Evolutionary conservation across 2,329 filamentous ascomycete genomes (phyloP).

Genomic region (Apiospora saccharicola): DNA sequence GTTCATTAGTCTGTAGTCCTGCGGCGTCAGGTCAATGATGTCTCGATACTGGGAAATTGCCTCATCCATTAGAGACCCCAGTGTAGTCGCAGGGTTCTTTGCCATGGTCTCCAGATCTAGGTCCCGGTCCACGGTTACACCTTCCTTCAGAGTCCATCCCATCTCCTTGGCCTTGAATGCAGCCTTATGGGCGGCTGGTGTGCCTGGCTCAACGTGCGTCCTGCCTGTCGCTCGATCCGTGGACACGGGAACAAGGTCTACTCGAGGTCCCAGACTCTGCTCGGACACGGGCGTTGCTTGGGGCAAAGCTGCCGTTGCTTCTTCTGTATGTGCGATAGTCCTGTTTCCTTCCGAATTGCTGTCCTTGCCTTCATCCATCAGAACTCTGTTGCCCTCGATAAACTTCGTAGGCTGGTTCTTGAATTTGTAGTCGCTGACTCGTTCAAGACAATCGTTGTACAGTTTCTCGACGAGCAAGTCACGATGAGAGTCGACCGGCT

Average conservation of each 20-base stretch:
- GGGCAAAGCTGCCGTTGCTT: constrained; percentile 68
- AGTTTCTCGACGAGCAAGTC: constrained; percentile 89
- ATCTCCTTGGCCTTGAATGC: constrained; percentile 79
- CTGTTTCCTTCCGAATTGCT: constrained; percentile 72
- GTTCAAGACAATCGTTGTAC: constrained; percentile 93
- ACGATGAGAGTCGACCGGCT: constrained; percentile 76
- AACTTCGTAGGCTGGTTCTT: constrained; percentile 74
- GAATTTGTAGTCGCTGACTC: constrained; percentile 89
- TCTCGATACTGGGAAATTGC: constrained; percentile 88
- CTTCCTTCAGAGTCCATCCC: constrained; percentile 80
- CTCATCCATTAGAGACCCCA: constrained; percentile 91
- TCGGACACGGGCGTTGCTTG: constrained; percentile 61
- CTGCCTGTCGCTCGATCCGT: constrained; percentile 75
- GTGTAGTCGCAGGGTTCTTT: constrained; percentile 70
- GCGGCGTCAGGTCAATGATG: constrained; percentile 81
- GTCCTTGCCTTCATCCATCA: constrained; percentile 86
- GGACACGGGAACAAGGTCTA: constrained; percentile 68
- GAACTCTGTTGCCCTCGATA: constrained; percentile 81
- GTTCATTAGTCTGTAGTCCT: constrained; percentile 90
- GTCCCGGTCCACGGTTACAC: constrained; percentile 68
- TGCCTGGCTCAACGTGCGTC: constrained; percentile 74
- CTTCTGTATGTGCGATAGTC: constrained; percentile 77
- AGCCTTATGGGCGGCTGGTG: constrained; percentile 73
- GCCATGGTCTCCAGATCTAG: constrained; percentile 75
- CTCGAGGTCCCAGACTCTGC: constrained; percentile 59